Conservation (phyloP, 2,329 filamentous ascomycete species). For the Hirsutella minnesotensis region DNA sequence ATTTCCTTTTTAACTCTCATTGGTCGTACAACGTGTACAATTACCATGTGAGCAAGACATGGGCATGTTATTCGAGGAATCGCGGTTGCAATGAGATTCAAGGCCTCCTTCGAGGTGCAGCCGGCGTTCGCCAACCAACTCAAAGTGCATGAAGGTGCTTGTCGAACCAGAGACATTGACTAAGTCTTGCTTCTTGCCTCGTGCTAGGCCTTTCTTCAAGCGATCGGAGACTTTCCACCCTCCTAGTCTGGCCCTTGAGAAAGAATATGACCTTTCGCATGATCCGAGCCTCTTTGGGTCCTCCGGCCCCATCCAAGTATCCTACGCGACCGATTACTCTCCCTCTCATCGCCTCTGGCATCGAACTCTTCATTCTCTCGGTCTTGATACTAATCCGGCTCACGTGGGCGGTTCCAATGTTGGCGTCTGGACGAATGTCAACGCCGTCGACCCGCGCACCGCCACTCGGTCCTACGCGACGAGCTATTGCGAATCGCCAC, state of each 20-base stretch:
- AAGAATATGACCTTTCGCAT: slow-evolving; percentile 24
- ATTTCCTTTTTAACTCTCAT: too few relatives aligned
- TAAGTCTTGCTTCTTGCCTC: not conserved
- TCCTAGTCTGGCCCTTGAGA: slow-evolving; percentile 19
- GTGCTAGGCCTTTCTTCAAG: slow-evolving; percentile 34
- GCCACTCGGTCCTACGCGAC: slow-evolving; percentile 35
- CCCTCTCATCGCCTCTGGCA: slow-evolving; percentile 34
- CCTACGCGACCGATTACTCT: slow-evolving; percentile 28
- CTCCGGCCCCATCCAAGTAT: slow-evolving; percentile 35
- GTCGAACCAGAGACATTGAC: not conserved
- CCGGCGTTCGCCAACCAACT: too few relatives aligned
- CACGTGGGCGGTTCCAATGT: slow-evolving; percentile 37
- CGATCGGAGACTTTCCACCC: slow-evolving; percentile 35
- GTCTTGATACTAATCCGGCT: slow-evolving; percentile 25
- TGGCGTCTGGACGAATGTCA: slow-evolving; percentile 37
- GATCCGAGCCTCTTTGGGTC: slow-evolving; percentile 28
- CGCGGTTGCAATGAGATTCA: too few relatives aligned
- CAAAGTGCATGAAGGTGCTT: too few relatives aligned
- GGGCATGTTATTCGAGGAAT: too few relatives aligned
- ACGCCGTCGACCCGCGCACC: slow-evolving; percentile 32
- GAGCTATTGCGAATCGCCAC: slow-evolving; percentile 29
- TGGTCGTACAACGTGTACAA: too few relatives aligned
- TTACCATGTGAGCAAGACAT: too few relatives aligned
- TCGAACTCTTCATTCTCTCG: slow-evolving; percentile 31
- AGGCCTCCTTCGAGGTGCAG: too few relatives aligned